Evolutionary conservation across 441 rosid genomes (phyloP).

Genomic region (Erysimum cheiri): DNA sequence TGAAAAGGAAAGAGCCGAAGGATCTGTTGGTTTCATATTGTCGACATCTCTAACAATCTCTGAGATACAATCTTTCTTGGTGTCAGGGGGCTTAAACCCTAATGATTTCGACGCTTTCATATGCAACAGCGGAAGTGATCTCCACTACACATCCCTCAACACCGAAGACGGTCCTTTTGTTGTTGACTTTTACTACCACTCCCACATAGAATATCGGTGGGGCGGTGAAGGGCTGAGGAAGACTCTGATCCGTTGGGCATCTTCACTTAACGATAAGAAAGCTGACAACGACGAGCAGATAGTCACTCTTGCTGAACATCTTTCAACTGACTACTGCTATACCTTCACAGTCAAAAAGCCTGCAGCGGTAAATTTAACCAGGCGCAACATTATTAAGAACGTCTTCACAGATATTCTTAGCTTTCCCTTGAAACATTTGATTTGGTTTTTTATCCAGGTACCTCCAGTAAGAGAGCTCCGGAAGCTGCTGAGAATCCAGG

Average conservation of each 20-base stretch:
- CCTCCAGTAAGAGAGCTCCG: constrained; percentile 85
- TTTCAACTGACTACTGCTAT: constrained; percentile 76
- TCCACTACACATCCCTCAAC: constrained; percentile 74
- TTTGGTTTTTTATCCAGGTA: constrained; percentile 53
- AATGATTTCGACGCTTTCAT: constrained; percentile 86
- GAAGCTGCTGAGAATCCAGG: constrained; percentile 87
- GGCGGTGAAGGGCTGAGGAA: constrained; percentile 93
- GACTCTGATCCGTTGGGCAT: constrained; percentile 86
- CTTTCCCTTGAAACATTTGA: not conserved
- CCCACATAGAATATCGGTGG: constrained; percentile 84
- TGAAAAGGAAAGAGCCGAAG: constrained; percentile 69
- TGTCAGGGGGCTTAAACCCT: constrained; percentile 66
- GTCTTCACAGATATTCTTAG: constrained; percentile 10
- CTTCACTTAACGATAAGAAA: constrained; percentile 60
- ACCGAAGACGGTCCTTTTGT: constrained; percentile 67
- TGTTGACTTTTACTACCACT: constrained; percentile 81
- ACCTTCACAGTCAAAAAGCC: constrained; percentile 63
- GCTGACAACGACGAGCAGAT: constrained; percentile 56
- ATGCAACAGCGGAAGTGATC: constrained; percentile 88
- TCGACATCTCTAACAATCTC: constrained; percentile 76
- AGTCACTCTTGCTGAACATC: constrained; percentile 66
- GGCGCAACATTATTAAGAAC: not conserved
- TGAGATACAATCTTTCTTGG: constrained; percentile 73
- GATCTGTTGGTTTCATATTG: constrained; percentile 75
- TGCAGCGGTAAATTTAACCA: constrained; percentile 49